Conservation (phyloP, 352 stramenopile species). For the Globisporangium okanoganense region DNA sequence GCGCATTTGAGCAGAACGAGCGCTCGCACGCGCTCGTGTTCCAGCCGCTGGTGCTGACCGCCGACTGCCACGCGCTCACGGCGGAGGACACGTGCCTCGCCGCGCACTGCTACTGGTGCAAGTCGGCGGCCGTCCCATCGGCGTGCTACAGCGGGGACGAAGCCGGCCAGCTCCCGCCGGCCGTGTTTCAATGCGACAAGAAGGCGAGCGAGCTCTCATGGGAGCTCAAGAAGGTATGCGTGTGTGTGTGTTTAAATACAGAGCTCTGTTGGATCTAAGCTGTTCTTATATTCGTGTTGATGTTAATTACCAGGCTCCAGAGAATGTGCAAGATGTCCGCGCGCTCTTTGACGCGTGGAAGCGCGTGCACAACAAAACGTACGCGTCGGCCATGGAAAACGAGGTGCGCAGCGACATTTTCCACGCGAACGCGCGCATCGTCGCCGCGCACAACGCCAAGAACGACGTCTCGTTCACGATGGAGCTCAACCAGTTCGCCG, state of each 20-base stretch:
- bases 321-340: slow-evolving; percentile 21
- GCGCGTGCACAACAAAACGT: slow-evolving; percentile 34
- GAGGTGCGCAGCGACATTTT: slow-evolving; percentile 57
- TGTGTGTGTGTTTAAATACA: neutral
- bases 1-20: neutral
- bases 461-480: slow-evolving; percentile 47
- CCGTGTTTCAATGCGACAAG: slow-evolving; percentile 74
- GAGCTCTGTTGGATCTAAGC: neutral
- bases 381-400: slow-evolving; percentile 44
- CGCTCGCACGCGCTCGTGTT: slow-evolving; percentile 26
- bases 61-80: slow-evolving; percentile 52
- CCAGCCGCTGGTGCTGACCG: slow-evolving; percentile 3
- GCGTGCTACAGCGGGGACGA: slow-evolving; percentile 73
- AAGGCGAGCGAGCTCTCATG: slow-evolving; percentile 18
- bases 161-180: slow-evolving; percentile 55
- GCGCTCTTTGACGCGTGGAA: slow-evolving; percentile 59
- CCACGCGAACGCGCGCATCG: slow-evolving; percentile 46
- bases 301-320: slow-evolving; percentile 15
- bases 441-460: slow-evolving; percentile 61
- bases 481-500: slow-evolving; percentile 77
- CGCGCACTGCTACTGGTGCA: slow-evolving; percentile 69
- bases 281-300: neutral
- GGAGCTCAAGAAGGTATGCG: slow-evolving; percentile 27
- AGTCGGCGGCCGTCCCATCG: slow-evolving; percentile 74
- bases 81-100: slow-evolving; percentile 44